phyloP scores from a whole-genome alignment of 345 rosid species.

The Conringia planisiliqua region DNA sequence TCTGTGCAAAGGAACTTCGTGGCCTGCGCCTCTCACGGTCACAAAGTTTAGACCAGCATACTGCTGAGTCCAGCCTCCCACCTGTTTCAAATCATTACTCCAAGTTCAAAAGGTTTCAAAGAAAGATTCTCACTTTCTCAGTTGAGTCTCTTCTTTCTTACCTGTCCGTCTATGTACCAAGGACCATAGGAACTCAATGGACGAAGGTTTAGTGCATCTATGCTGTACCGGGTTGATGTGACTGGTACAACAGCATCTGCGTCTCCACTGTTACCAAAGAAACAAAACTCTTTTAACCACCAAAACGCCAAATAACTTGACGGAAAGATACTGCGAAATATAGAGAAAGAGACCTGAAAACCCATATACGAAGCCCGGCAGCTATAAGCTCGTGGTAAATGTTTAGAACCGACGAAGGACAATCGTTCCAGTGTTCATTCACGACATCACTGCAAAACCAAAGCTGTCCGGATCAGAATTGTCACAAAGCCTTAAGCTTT shows the following conservation, averaged over 20 bases:
- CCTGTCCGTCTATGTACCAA: constrained; percentile 91
- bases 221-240: constrained; percentile 82
- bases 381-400: constrained; percentile 72
- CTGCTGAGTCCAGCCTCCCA: constrained; percentile 94
- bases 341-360: constrained; percentile 66
- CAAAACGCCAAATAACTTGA: not conserved
- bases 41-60: constrained; percentile 79
- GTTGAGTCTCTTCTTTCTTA: constrained; percentile 17
- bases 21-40: constrained; percentile 88
- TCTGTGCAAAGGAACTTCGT: constrained; percentile 87
- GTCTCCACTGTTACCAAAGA: constrained; percentile 59
- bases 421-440: constrained; percentile 61
- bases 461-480: not conserved
- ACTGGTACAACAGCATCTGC: constrained; percentile 87
- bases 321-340: not conserved
- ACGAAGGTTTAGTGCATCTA: constrained; percentile 75
- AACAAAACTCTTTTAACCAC: not conserved
- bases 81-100: constrained; percentile 48
- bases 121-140: not conserved
- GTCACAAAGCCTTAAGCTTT: not conserved
- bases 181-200: constrained; percentile 62
- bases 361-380: constrained; percentile 80
- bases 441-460: constrained; percentile 47
- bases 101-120: not conserved
- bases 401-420: constrained; percentile 65